These are phyloP conservation scores for Penicillium sp. DNA, from an alignment of 2,329 filamentous ascomycete species.

Conservation along the genomic window DNA sequence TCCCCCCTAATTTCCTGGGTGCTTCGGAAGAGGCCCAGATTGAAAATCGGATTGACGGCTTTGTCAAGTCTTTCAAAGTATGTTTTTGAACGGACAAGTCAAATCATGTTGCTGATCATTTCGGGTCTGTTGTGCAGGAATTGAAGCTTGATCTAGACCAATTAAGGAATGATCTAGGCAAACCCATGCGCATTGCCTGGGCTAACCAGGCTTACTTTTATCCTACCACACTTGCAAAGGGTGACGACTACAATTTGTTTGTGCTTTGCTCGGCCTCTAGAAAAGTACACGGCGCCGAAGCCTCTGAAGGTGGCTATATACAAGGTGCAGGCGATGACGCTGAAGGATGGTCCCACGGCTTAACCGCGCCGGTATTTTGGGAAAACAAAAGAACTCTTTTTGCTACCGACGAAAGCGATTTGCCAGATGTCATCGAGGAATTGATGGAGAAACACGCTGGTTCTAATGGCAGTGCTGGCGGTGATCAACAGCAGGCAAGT, in stretches of 20 bases:
- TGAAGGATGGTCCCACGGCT: conserved; percentile 82
- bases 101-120: not conserved
- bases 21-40: conserved; percentile 79
- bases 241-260: conserved; percentile 63
- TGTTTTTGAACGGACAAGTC: not conserved
- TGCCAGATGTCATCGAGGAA: conserved; percentile 49
- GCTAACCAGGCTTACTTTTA: conserved; percentile 63
- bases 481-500: conserved; percentile 18
- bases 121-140: conserved; percentile 40
- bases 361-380: conserved; percentile 82
- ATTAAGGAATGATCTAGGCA: conserved; percentile 57
- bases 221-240: conserved; percentile 41
- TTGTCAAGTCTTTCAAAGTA: conserved; percentile 50
- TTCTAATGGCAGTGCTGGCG: conserved; percentile 14
- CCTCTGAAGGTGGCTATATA: conserved; percentile 72
- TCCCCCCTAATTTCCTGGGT: conserved; percentile 69
- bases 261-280: conserved; percentile 83
- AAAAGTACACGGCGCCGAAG: conserved; percentile 64
- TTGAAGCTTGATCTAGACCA: conserved; percentile 59
- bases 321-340: conserved; percentile 94
- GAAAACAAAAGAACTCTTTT: conserved; percentile 59
- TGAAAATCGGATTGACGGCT: conserved; percentile 55
- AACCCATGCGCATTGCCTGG: conserved; percentile 76
- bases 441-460: conserved; percentile 33
- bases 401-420: conserved; percentile 60